Evolutionary conservation across 2,329 filamentous ascomycete species (phyloP), one percentile per base, ranked within the genome.

Genomic region (Corinectria fuckeliana): DNA sequence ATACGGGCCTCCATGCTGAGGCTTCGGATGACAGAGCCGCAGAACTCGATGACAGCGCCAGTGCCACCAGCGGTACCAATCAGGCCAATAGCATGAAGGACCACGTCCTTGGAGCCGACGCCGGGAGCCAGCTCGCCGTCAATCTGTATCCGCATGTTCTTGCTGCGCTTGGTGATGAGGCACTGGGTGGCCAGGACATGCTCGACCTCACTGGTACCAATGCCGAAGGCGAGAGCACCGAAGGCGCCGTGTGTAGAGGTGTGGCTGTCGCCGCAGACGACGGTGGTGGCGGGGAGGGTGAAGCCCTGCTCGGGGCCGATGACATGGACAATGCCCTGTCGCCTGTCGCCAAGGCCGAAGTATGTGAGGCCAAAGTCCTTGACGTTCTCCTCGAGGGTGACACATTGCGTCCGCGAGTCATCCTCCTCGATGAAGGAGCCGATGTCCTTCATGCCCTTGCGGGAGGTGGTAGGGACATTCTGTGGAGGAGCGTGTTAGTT

Each of bases 301-400:
- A 99, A 99, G 68, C 95, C 95, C 79, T 99, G 95, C 82, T 99
- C 95, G 38, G 95, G 95, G 32, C 95, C 95, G 71, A 99, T 98
- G 72, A 99, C 92, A 80, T 99, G 95, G 58, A 98, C 95, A 71
- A 99, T 99, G 67, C 95, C 95, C 80, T 99, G 95, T 66, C 95
- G 89, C 85, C 95, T 96, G 80, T 98, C 94, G 69, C 90, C 91
- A 64, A 99, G 88, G 62, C 95, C 95, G 75, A 99, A 99, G 81
- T 97, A 98, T 76, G 93, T 97, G 73, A 99, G 85, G 72, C 92
- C 93, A 75, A 97, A 98, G 66, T 94, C 91, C 81, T 94, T 95
- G 71, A 99, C 94, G 72, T 99, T 99, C 71, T 97, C 90, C 81
- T 99, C 95, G 63, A 99, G 88, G 38, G 95, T 98, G 72, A 93